A percentile compares a stretch with the other conserved stretches of the same genome.
These are phyloP conservation scores for Dictyostelium brefeldianum DNA, from an alignment of 78 protist genomes.

Conservation along the genomic window DNA sequence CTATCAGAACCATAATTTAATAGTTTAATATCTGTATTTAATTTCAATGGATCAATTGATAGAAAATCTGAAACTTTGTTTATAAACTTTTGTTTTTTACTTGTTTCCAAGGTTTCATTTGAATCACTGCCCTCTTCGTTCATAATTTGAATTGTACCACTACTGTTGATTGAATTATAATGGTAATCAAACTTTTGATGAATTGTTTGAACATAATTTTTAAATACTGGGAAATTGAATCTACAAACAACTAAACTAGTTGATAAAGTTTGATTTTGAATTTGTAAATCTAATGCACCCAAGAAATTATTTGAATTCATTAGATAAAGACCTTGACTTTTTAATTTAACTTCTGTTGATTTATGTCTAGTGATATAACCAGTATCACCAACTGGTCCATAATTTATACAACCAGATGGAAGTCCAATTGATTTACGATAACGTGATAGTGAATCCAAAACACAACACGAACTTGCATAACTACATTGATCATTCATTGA, in stretches of 20 bases:
- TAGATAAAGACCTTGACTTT: background rate
- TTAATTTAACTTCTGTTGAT: background rate
- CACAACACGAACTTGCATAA: conserved; percentile 81
- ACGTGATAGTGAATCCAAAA: conserved; percentile 65
- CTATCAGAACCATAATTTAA: conserved; percentile 69
- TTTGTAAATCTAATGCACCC: background rate
- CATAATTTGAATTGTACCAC: background rate
- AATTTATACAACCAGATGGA: conserved; percentile 15
- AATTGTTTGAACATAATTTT: too few species aligned
- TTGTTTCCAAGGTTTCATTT: too few species aligned
- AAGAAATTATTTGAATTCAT: background rate
- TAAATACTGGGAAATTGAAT: too few species aligned
- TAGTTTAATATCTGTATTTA: conserved; percentile 36
- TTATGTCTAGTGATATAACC: conserved; percentile 21
- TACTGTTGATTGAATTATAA: background rate
- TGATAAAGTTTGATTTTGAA: background rate
- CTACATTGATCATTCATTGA: conserved; percentile 28
- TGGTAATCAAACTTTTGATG: too few species aligned
- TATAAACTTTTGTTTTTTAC: background rate
- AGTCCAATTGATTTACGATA: conserved; percentile 43
- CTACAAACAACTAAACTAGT: conserved; percentile 1
- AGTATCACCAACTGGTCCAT: conserved; percentile 1
- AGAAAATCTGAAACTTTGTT: conserved; percentile 20
- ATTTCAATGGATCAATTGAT: conserved; percentile 50
- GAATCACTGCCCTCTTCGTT: too few species aligned